Conservation (phyloP, 2,329 filamentous ascomycete species). For the Penicillium aurantiogriseum region DNA sequence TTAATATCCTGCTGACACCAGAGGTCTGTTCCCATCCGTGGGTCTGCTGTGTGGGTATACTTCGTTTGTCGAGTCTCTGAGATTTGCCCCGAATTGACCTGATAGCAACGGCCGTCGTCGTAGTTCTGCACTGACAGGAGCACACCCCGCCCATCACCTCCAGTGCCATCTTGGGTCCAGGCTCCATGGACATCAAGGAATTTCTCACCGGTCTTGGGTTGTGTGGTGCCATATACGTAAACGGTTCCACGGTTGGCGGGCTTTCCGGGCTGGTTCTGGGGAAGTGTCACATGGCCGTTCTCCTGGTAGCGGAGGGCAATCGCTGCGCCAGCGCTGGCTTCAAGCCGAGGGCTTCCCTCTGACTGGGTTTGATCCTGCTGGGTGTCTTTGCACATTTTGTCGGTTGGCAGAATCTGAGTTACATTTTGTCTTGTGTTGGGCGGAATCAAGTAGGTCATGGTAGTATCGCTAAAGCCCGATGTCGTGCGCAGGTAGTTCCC, state of each 20-base stretch:
- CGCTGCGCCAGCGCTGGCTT: constrained; percentile 58
- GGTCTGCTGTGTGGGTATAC: constrained; percentile 53
- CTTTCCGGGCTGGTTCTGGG: constrained; percentile 57
- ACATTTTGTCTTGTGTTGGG: constrained; percentile 49
- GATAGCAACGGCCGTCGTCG: constrained; percentile 88
- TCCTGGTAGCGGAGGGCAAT: constrained; percentile 69
- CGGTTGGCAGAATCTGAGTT: constrained; percentile 49
- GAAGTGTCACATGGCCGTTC: constrained; percentile 71
- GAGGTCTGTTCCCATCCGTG: constrained; percentile 58
- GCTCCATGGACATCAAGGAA: constrained; percentile 64
- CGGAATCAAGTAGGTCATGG: constrained; percentile 65
- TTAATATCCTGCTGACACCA: constrained; percentile 80
- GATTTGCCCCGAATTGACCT: constrained; percentile 64
- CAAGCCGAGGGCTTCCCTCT: constrained; percentile 61
- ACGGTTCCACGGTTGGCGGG: constrained; percentile 67
- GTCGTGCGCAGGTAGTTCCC: constrained; percentile 62
- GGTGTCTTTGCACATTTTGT: constrained; percentile 62
- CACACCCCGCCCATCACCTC: constrained; percentile 73
- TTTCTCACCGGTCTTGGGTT: constrained; percentile 60
- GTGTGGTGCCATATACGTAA: constrained; percentile 69
- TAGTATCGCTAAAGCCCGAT: constrained; percentile 56
- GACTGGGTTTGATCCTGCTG: constrained; percentile 63
- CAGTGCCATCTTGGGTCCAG: constrained; percentile 78
- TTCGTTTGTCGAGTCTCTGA: constrained; percentile 58
- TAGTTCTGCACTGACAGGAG: constrained; percentile 77